Conservation (phyloP, 2,329 filamentous ascomycete species). For the Colletotrichum tanaceti region DNA sequence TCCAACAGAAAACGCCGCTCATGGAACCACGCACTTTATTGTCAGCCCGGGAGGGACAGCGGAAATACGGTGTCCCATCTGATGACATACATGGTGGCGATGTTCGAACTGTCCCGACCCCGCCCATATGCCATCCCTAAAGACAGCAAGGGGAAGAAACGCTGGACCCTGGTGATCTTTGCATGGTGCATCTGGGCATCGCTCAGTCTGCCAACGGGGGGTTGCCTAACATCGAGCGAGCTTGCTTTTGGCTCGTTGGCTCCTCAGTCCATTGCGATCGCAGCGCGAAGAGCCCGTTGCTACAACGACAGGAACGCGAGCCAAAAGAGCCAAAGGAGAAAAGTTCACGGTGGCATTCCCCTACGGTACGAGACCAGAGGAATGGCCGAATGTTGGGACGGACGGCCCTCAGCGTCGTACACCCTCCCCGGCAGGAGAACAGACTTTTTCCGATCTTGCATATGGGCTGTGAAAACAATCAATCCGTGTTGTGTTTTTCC, state of each 20-base stretch:
- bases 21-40: neutral
- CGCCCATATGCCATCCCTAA: neutral
- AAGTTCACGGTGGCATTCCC: neutral
- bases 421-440: too few species aligned
- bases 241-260: too few species aligned
- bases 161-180: constrained; percentile 24
- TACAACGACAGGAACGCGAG: neutral
- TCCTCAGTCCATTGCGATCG: neutral
- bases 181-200: neutral
- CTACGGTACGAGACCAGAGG: too few species aligned
- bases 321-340: neutral
- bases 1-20: neutral
- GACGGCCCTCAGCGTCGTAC: constrained; percentile 10
- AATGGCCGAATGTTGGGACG: constrained; percentile 4
- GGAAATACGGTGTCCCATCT: neutral
- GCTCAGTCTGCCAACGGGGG: constrained; percentile 4
- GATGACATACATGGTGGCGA: constrained; percentile 19
- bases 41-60: neutral
- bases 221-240: too few species aligned
- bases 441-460: neutral
- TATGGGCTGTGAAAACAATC: too few species aligned
- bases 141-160: neutral
- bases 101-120: neutral
- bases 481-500: too few species aligned
- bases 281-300: neutral